Base-by-base conservation (phyloP, 192 early-diverging fungal species). In the Linnemannia zychae region DNA sequence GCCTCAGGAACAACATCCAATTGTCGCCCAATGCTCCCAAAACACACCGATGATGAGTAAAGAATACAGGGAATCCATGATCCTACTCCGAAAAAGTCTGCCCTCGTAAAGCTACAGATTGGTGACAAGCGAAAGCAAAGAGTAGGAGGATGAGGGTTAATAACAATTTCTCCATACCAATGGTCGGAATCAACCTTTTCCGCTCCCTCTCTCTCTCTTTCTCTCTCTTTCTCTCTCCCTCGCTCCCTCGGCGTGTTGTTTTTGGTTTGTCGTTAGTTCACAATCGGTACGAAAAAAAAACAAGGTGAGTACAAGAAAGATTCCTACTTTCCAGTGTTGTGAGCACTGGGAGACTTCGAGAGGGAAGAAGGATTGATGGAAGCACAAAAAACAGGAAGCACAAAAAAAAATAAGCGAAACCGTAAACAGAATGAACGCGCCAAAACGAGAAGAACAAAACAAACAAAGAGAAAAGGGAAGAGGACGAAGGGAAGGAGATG, bases 1-100 rank as follows among this genome's bases (percentile, higher is more conserved):
- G 87, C 48, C 49, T 81, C 79, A 0, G 89, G 89, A 15, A 90
- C 81, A n/a, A 90, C 83, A 47, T 83, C 84, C 76, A 94, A 78
- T 40, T 93, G 92, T 7, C 94, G 82, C 11, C 94, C 94, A 74
- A 95, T 88, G 40, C 93, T 88, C 38, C 94, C 94, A 87, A 95
- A 92, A 72, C 89, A 91, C 7, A 95, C 90, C 36, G 89, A 91
- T 15, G 88, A 88, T 47, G 87, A 88, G 67, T 88, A 88, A 7
- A 90, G 73, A 37, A 88, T 88, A 75, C 87, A 90, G 9, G 94
- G 94, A 40, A 95, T 90, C 92, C 92, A 94, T 40, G 91, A 92
- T 57, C 92, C 87, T 7, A 95, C 87, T 11, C 93, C 93, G 53
- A 90, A 91, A 88, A 95, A 93, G 84, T 95, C 94, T 18, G 91